Evolutionary conservation across 139 green algal genomes (phyloP).

Genomic region (Picochlorum sp.): DNA sequence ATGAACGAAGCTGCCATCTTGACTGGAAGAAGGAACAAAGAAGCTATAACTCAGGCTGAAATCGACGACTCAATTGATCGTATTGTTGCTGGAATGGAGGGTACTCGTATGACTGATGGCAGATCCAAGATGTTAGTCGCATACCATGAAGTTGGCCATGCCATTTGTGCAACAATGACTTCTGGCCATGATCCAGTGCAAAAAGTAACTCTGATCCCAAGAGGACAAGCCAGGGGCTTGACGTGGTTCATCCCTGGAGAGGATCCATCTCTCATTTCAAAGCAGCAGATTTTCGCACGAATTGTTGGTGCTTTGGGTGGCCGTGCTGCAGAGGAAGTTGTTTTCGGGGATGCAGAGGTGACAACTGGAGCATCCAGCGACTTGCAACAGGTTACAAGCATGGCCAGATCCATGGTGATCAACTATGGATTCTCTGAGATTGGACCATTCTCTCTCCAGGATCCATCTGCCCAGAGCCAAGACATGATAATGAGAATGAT

Average conservation of each 20-base stretch:
- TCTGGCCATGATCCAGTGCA: conserved; percentile 95
- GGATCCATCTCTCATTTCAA: conserved; percentile 92
- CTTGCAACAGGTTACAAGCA: conserved; percentile 70
- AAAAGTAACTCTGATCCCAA: conserved; percentile 97
- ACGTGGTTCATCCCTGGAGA: conserved; percentile 97
- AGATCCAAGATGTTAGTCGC: conserved; percentile 95
- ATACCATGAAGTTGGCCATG: conserved; percentile 97
- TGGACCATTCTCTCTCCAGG: conserved; percentile 87
- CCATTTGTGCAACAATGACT: conserved; percentile 91
- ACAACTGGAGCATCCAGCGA: conserved; percentile 78
- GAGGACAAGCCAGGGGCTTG: conserved; percentile 89
- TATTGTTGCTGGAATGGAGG: conserved; percentile 96
- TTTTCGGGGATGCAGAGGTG: conserved; percentile 95
- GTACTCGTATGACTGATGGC: conserved; percentile 92
- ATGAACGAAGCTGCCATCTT: conserved; percentile 99
- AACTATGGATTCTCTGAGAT: conserved; percentile 98
- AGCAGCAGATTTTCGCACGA: conserved; percentile 93
- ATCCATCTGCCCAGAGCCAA: conserved; percentile 60
- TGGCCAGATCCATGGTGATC: conserved; percentile 95
- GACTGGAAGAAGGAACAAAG: conserved; percentile 73
- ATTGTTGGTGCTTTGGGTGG: conserved; percentile 93
- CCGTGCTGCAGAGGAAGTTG: conserved; percentile 91
- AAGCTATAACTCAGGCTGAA: conserved; percentile 67
- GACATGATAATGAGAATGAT: conserved; percentile 99
- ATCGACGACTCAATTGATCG: conserved; percentile 95